Evolutionary conservation across 2,329 filamentous ascomycete species (phyloP), one percentile per base, ranked within the genome.

Genomic region (Arthrinium phaeospermum): DNA sequence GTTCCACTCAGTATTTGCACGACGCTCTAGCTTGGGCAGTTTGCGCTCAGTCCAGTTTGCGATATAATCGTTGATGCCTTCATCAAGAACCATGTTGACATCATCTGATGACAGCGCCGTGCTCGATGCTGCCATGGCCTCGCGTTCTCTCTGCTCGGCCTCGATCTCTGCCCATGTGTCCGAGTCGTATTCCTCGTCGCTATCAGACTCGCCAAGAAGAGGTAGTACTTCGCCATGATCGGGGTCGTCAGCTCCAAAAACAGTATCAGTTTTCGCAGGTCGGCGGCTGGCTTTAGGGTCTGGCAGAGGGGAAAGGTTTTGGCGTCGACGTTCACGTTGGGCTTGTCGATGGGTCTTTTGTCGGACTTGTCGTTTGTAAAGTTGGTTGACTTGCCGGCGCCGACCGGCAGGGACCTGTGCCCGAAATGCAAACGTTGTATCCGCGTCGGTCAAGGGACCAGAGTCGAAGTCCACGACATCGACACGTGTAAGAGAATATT

Each of bases 131-230:
- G 76, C 72, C 49, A 76, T 34, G 53, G 75, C 34, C 70, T 77
- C 73, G 72, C 76, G 74, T 69, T 84, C 82, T 70, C 83, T 81
- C 53, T 83, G 81, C 73, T 92, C 90, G 44, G 87, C 82, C 67
- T 91, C 86, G 13, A 93, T 91, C 77, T 93, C 91, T 61, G 81
- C 82, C 83, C 86, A 88, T 0, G 89, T 91, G 47, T 89, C 86
- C 14, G 87, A 84, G 75, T 93, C 91, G 74, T 87, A 89, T 44
- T 86, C 85, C 12, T 86, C 80, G 68, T 84, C 80, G 3, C 44
- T 64, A 37, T 44, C 69, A 41, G 90, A 91, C 4, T 92, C 88
- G 6, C 89, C 89, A 76, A 87, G 89, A 0, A 83, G 30, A 24
- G 89, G 88, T 8, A 88, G 80, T 13, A 84, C 75, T 30, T 86